Evolutionary conservation across 2,329 filamentous ascomycete genomes (phyloP).

Genomic region (Ophiostoma angusticollis): DNA sequence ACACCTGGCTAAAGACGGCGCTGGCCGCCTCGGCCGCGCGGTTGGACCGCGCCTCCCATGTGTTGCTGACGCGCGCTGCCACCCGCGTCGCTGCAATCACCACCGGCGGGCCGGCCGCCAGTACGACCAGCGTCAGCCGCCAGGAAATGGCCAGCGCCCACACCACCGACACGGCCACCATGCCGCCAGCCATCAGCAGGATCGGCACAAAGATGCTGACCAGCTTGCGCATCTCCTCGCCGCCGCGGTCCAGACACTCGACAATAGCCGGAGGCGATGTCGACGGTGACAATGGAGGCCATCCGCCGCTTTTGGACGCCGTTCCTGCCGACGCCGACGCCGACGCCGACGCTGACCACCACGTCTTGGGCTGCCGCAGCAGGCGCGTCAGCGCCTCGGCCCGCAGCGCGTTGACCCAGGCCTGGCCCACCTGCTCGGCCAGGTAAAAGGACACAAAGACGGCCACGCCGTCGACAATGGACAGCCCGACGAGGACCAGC

Average conservation of each 20-base stretch:
- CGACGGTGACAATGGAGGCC: too few relatives aligned
- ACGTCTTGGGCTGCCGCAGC: constrained; percentile 61
- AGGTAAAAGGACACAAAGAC: constrained; percentile 57
- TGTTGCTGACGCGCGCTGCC: constrained; percentile 51
- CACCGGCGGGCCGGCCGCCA: constrained; percentile 56
- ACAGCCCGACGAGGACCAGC: constrained; percentile 53
- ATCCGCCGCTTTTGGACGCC: neutral
- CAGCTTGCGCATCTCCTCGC: constrained; percentile 77
- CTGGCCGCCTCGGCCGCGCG: constrained; percentile 46
- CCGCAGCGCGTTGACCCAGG: constrained; percentile 65
- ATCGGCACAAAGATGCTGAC: constrained; percentile 66
- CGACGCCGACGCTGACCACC: constrained; percentile 39
- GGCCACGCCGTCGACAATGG: constrained; percentile 50
- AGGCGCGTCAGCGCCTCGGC: constrained; percentile 54
- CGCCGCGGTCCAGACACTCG: constrained; percentile 64
- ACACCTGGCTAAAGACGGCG: constrained; percentile 58
- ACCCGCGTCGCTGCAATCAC: constrained; percentile 53
- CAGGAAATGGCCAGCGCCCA: constrained; percentile 69
- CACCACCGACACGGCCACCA: constrained; percentile 53
- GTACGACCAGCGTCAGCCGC: constrained; percentile 66
- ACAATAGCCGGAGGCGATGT: constrained; percentile 50
- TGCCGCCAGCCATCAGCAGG: constrained; percentile 50
- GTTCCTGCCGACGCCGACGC: neutral
- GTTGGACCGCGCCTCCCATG: constrained; percentile 61
- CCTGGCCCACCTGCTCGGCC: constrained; percentile 57